Conservation (phyloP, 805 yeast genomes). For the Candida berthetii region DNA sequence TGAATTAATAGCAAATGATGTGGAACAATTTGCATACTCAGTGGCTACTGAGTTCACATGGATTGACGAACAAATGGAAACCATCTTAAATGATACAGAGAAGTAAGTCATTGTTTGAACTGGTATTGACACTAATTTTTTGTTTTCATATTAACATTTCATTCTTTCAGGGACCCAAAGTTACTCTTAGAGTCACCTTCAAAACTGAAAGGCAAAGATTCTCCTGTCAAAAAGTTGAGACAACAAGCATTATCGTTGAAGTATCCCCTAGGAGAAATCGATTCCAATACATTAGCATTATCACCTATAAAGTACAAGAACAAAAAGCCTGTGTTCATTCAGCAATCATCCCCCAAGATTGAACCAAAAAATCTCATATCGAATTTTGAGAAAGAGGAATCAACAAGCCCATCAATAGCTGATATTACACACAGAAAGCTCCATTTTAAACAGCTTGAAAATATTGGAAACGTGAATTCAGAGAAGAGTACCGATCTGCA, state of each 20-base stretch:
- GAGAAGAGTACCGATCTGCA: no score
- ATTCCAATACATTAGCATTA: constrained; percentile 8
- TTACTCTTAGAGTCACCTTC: constrained; percentile 19
- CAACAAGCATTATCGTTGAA: constrained; percentile 11
- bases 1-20: constrained; percentile 28
- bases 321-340: not conserved
- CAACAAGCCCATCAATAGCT: no score
- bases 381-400: no score
- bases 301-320: constrained; percentile 15
- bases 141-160: constrained; percentile 7
- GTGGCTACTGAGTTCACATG: constrained; percentile 33
- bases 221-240: constrained; percentile 20
- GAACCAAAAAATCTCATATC: no score
- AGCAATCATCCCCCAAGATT: not conserved
- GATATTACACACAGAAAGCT: no score
- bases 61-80: constrained; percentile 35
- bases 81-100: constrained; percentile 19
- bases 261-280: constrained; percentile 15
- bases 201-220: constrained; percentile 17
- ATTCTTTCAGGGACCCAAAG: constrained; percentile 17
- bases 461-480: no score
- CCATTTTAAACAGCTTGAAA: no score
- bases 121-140: not conserved
- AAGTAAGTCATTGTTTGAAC: constrained; percentile 17
- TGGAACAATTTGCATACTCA: constrained; percentile 32